phyloP scores from a whole-genome alignment of 192 early-diverging fungal genomes.

The Gigaspora rosea region DNA sequence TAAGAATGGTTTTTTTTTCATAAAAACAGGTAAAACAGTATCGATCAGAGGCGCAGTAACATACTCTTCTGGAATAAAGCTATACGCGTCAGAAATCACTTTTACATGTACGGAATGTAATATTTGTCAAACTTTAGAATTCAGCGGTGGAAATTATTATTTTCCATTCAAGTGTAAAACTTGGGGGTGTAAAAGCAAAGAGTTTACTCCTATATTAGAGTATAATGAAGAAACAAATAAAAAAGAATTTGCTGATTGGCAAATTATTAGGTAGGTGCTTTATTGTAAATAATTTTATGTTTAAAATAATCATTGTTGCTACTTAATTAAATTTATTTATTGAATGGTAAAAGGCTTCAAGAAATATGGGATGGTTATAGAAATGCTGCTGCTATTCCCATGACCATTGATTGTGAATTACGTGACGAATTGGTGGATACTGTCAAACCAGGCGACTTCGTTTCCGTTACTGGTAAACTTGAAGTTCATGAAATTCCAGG shows the following conservation, averaged over 20 bases:
- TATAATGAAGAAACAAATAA: slow-evolving; percentile 43
- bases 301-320: not conserved
- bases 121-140: slow-evolving; percentile 53
- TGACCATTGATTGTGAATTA: slow-evolving; percentile 78
- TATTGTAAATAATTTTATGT: not conserved
- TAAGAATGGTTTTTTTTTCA: not conserved
- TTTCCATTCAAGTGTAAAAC: slow-evolving; percentile 60
- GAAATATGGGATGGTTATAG: slow-evolving; percentile 63
- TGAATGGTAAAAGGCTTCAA: slow-evolving; percentile 58
- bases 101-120: slow-evolving; percentile 68
- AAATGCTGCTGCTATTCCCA: slow-evolving; percentile 71
- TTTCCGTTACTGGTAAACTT: slow-evolving; percentile 72
- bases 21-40: slow-evolving; percentile 57
- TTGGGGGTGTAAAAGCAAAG: slow-evolving; percentile 65
- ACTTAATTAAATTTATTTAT: slow-evolving; percentile 17
- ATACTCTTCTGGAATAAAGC: slow-evolving; percentile 73
- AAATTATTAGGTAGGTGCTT: slow-evolving; percentile 54
- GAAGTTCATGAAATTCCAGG: slow-evolving; percentile 53
- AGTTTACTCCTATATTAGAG: slow-evolving; percentile 63
- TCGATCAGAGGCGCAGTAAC: slow-evolving; percentile 78
- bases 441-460: slow-evolving; percentile 82
- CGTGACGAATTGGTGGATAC: slow-evolving; percentile 74
- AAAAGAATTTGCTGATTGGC: slow-evolving; percentile 73
- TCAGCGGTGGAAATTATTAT: slow-evolving; percentile 66
- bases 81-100: slow-evolving; percentile 61